Evolutionary conservation across 352 stramenopile genomes (phyloP).

Genomic region (Thalassiosira mediterranea): DNA sequence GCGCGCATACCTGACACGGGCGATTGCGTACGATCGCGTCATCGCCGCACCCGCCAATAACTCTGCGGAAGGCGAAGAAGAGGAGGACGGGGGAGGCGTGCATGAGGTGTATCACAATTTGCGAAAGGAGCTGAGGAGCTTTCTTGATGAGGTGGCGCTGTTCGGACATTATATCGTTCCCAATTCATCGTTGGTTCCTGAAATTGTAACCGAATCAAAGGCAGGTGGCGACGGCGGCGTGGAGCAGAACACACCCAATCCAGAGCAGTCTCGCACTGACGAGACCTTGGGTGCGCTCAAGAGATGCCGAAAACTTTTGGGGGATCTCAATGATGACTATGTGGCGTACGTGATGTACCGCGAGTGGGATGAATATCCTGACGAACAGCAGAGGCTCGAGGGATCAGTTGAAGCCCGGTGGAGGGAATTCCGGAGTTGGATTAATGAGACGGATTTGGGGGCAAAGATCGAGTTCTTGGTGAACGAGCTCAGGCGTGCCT

Average conservation of each 20-base stretch:
- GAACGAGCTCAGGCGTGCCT: no score
- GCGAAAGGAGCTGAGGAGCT: slow-evolving; percentile 55
- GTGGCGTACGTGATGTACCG: slow-evolving; percentile 47
- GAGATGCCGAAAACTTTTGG: slow-evolving; percentile 31
- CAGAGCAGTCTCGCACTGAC: slow-evolving; percentile 23
- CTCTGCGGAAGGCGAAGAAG: no score
- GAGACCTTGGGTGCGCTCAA: slow-evolving; percentile 21
- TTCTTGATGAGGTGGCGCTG: slow-evolving; percentile 50
- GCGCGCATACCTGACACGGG: slow-evolving; percentile 26
- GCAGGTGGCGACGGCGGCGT: neutral
- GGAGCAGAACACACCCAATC: neutral
- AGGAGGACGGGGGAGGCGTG: slow-evolving; percentile 14
- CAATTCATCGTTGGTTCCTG: slow-evolving; percentile 22
- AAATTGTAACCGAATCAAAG: slow-evolving; percentile 5
- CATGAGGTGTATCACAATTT: slow-evolving; percentile 58
- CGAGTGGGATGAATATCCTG: slow-evolving; percentile 42
- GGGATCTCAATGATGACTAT: slow-evolving; percentile 56
- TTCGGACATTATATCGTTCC: slow-evolving; percentile 43
- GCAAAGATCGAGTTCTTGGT: slow-evolving; percentile 42
- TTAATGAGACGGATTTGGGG: slow-evolving; percentile 32
- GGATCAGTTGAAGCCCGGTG: slow-evolving; percentile 29
- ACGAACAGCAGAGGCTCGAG: slow-evolving; percentile 24
- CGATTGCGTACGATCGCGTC: slow-evolving; percentile 32
- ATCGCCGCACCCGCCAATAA: slow-evolving; percentile 19
- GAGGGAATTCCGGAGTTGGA: slow-evolving; percentile 46